phyloP scores from a whole-genome alignment of 495 filamentous ascomycete species.

The Daldinia vernicosa region DNA sequence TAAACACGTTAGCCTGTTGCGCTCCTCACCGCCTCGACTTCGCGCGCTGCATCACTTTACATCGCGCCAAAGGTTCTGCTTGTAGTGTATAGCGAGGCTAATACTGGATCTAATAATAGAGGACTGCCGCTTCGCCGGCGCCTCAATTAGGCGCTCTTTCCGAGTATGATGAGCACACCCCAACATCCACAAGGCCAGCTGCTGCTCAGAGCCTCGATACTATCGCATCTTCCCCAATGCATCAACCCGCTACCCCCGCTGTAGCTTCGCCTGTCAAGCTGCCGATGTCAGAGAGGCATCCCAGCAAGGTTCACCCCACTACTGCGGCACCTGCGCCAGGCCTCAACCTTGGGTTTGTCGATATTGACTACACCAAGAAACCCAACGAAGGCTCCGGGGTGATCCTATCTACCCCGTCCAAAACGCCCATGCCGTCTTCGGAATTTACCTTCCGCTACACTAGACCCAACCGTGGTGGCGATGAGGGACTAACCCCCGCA shows the following conservation, averaged over 20 bases:
- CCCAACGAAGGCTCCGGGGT: constrained; percentile 41
- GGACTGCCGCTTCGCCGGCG: constrained; percentile 36
- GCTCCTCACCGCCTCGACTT: constrained; percentile 29
- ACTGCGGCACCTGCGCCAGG: constrained; percentile 74
- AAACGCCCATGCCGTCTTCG: constrained; percentile 60
- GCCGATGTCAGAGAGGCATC: constrained; percentile 77
- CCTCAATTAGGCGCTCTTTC: constrained; percentile 54
- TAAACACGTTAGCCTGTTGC: constrained; percentile 21
- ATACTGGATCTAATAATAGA: constrained; percentile 13
- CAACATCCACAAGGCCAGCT: constrained; percentile 12
- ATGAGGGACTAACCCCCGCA: constrained; percentile 70
- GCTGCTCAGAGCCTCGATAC: constrained; percentile 43
- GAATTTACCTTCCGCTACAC: constrained; percentile 79
- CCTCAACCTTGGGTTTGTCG: constrained; percentile 72
- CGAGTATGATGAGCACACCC: constrained; percentile 53
- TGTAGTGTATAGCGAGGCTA: neutral
- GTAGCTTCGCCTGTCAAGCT: constrained; percentile 62
- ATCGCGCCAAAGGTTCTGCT: neutral
- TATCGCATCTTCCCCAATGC: constrained; percentile 55
- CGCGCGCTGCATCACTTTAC: constrained; percentile 6
- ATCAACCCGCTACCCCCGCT: constrained; percentile 53
- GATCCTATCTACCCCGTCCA: constrained; percentile 59
- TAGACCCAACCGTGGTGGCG: constrained; percentile 62
- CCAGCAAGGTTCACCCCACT: constrained; percentile 74
- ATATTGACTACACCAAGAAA: constrained; percentile 59